Percentiles rank a stretch among this genome's conserved stretches.
phyloP scores from a whole-genome alignment of 2,329 filamentous ascomycete species.

The Sporothrix phasma region DNA sequence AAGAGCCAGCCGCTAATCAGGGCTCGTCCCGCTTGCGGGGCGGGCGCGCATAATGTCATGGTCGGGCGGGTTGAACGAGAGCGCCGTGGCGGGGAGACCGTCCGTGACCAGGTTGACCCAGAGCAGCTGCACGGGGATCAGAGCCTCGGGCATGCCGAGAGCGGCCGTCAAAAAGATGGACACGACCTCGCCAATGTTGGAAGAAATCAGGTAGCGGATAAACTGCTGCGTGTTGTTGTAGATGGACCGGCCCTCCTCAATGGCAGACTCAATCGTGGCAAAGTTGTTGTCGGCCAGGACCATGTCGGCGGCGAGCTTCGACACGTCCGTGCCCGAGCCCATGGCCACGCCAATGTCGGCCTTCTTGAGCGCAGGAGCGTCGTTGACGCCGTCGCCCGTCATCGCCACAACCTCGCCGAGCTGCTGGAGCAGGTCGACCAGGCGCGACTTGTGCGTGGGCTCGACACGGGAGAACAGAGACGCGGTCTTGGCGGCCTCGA shows the following conservation, averaged over 20 bases:
- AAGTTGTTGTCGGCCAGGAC: slow-evolving; percentile 98
- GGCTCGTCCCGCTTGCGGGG: slow-evolving; percentile 87
- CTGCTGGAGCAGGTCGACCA: slow-evolving; percentile 91
- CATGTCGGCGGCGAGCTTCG: slow-evolving; percentile 96
- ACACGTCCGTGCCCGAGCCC: slow-evolving; percentile 95
- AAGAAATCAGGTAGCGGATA: slow-evolving; percentile 97
- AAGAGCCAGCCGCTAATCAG: slow-evolving; percentile 95
- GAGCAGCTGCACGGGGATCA: slow-evolving; percentile 92
- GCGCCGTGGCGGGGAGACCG: slow-evolving; percentile 86
- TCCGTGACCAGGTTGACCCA: slow-evolving; percentile 99
- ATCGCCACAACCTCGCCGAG: slow-evolving; percentile 93
- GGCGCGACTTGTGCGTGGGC: slow-evolving; percentile 91
- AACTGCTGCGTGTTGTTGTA: slow-evolving; percentile 99
- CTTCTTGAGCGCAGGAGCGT: slow-evolving; percentile 95
- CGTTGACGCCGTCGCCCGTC: slow-evolving; percentile 98
- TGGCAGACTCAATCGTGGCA: slow-evolving; percentile 89
- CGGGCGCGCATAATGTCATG: slow-evolving; percentile 93
- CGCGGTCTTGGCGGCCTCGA: slow-evolving; percentile 73
- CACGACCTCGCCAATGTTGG: slow-evolving; percentile 97
- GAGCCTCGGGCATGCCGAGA: slow-evolving; percentile 90
- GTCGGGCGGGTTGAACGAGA: slow-evolving; percentile 98
- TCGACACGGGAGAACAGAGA: slow-evolving; percentile 95
- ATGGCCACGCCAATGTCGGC: slow-evolving; percentile 98
- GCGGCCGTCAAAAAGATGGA: slow-evolving; percentile 98
- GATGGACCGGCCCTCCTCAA: slow-evolving; percentile 94